These are phyloP conservation scores for Aspergillus tamarii DNA, from an alignment of 2,329 filamentous ascomycete genomes.

Conservation along the genomic window DNA sequence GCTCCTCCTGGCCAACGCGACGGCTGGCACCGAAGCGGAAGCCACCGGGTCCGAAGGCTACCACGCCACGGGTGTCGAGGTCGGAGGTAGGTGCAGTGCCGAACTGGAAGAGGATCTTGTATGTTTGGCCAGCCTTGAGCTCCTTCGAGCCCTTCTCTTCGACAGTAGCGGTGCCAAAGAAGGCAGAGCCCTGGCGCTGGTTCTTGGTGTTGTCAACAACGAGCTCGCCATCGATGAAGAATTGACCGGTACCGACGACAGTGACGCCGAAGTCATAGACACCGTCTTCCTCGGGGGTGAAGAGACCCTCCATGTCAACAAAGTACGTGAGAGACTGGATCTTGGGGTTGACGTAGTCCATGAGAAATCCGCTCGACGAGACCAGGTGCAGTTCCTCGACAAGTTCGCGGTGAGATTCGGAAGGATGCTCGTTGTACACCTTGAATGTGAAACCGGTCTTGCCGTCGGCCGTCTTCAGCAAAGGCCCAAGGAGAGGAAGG, in stretches of 20 bases:
- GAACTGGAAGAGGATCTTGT: constrained; percentile 63
- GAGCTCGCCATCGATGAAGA: constrained; percentile 65
- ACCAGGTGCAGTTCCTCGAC: constrained; percentile 56
- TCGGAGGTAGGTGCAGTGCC: constrained; percentile 62
- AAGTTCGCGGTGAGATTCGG: constrained; percentile 49
- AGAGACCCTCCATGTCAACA: constrained; percentile 63
- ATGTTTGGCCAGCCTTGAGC: constrained; percentile 62
- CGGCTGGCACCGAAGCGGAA: constrained; percentile 66
- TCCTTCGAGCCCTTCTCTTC: constrained; percentile 64
- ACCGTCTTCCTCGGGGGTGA: constrained; percentile 63
- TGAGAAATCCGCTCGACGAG: constrained; percentile 50
- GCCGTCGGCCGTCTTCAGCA: constrained; percentile 57
- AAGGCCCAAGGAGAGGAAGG: constrained; percentile 60
- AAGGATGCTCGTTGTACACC: constrained; percentile 63
- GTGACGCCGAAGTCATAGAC: constrained; percentile 68
- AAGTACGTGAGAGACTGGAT: constrained; percentile 60
- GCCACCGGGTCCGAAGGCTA: constrained; percentile 61
- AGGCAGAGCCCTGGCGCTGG: constrained; percentile 64
- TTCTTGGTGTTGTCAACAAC: constrained; percentile 69
- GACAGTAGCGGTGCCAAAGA: constrained; percentile 66
- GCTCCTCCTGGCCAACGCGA: constrained; percentile 59
- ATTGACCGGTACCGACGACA: constrained; percentile 67
- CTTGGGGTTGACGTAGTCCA: constrained; percentile 60
- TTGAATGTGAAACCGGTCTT: constrained; percentile 64
- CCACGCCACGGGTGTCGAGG: constrained; percentile 52